Percentiles rank a stretch among this genome's conserved stretches.
Conservation (phyloP, 768 basidiomycete species). For the Artomyces pyxidatus region DNA sequence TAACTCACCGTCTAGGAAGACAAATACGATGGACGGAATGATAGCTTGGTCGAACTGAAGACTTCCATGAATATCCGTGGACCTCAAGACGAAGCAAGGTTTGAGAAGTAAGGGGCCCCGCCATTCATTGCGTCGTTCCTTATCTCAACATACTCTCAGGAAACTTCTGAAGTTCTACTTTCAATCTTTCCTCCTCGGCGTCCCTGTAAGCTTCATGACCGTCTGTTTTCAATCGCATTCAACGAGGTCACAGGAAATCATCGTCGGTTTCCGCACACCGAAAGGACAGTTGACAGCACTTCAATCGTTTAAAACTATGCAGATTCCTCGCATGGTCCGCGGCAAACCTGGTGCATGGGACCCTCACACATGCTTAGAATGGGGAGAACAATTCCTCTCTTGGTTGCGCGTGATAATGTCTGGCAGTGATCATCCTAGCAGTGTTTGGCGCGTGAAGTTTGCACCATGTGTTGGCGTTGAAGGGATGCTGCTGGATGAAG, state of each 20-base stretch:
- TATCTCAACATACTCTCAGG: slow-evolving; percentile 29
- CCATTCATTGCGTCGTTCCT: no score
- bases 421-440: slow-evolving; percentile 2
- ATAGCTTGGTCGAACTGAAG: slow-evolving; percentile 80
- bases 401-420: slow-evolving; percentile 33
- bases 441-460: slow-evolving; percentile 69
- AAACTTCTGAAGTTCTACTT: slow-evolving; percentile 91
- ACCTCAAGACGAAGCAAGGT: slow-evolving; percentile 54
- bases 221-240: neutral
- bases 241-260: slow-evolving; percentile 51
- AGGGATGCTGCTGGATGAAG: slow-evolving; percentile 38
- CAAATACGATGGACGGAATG: slow-evolving; percentile 49
- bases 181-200: slow-evolving; percentile 85
- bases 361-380: slow-evolving; percentile 62
- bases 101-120: slow-evolving; percentile 74
- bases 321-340: slow-evolving; percentile 71
- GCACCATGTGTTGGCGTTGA: slow-evolving; percentile 49
- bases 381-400: slow-evolving; percentile 56
- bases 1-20: slow-evolving; percentile 29
- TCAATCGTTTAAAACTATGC: slow-evolving; percentile 69
- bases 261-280: slow-evolving; percentile 83
- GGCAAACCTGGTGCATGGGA: slow-evolving; percentile 75
- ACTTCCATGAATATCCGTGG: slow-evolving; percentile 70
- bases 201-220: slow-evolving; percentile 49
- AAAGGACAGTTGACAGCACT: slow-evolving; percentile 57